phyloP scores from a whole-genome alignment of 164 flowering plant species.

The Berberis thunbergii region DNA sequence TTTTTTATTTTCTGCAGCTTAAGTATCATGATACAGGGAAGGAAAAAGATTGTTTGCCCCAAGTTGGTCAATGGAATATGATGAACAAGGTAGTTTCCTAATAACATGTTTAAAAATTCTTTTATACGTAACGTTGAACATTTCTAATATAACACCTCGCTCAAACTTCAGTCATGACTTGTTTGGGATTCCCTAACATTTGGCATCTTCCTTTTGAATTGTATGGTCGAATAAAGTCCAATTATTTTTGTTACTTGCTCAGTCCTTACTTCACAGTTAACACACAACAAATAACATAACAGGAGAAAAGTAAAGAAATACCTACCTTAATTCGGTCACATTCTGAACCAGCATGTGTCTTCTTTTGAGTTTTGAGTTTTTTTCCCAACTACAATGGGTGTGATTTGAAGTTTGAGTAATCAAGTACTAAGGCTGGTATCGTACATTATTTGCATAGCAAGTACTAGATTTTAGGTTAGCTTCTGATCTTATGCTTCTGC shows the following conservation, averaged over 20 bases:
- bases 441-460: neutral
- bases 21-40: constrained; percentile 61
- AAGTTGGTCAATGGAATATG: constrained; percentile 77
- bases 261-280: no score
- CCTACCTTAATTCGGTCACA: no score
- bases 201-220: neutral
- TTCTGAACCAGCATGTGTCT: no score
- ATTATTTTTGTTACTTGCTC: no score
- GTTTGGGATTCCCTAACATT: neutral
- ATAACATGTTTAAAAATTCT: neutral
- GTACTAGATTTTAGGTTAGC: neutral
- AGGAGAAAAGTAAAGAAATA: no score
- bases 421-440: neutral
- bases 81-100: constrained; percentile 41
- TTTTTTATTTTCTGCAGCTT: constrained; percentile 22
- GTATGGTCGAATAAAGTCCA: neutral
- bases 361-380: no score
- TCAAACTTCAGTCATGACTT: neutral
- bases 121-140: neutral
- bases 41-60: constrained; percentile 52
- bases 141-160: neutral
- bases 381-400: no score
- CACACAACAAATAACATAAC: no score
- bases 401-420: no score
- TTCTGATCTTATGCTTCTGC: constrained; percentile 1